phyloP scores from a whole-genome alignment of 164 flowering plant species.

The Chimonanthus praecox region DNA sequence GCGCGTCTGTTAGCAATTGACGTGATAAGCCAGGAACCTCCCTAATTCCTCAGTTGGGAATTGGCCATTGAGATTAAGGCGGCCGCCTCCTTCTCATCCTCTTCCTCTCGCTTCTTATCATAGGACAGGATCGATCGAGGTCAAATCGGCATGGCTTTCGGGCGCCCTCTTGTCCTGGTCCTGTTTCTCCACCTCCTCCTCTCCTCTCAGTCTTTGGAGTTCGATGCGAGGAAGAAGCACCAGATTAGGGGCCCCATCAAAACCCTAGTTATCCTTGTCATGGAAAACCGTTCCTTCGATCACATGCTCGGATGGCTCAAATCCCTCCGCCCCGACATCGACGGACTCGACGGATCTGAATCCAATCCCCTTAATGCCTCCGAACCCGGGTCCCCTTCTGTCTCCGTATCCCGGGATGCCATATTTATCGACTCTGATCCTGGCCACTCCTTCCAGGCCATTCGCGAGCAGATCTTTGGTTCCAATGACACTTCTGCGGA shows the following conservation, averaged over 20 bases:
- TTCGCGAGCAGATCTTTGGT: constrained; percentile 36
- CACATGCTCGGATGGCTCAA: constrained; percentile 45
- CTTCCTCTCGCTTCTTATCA: no score
- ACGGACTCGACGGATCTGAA: constrained; percentile 35
- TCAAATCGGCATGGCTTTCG: neutral
- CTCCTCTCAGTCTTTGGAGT: constrained; percentile 8
- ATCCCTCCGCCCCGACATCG: constrained; percentile 28
- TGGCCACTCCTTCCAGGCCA: constrained; percentile 44
- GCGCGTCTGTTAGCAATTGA: no score
- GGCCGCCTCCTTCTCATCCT: no score
- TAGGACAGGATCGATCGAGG: no score
- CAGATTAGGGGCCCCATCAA: constrained; percentile 34
- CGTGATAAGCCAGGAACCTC: no score
- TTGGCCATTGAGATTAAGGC: no score
- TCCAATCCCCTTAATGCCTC: constrained; percentile 23
- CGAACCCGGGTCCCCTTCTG: constrained; percentile 20
- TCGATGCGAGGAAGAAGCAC: constrained; percentile 10
- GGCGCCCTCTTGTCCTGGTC: constrained; percentile 1
- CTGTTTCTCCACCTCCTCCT: constrained; percentile 7
- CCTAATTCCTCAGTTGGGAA: no score
- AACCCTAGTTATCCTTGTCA: constrained; percentile 37
- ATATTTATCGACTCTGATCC: constrained; percentile 35
- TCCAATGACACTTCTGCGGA: constrained; percentile 17
- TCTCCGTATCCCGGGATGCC: constrained; percentile 29
- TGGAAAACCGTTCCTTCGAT: constrained; percentile 48